phyloP scores from a whole-genome alignment of 495 filamentous ascomycete genomes.

The Talaromyces proteolyticus region DNA sequence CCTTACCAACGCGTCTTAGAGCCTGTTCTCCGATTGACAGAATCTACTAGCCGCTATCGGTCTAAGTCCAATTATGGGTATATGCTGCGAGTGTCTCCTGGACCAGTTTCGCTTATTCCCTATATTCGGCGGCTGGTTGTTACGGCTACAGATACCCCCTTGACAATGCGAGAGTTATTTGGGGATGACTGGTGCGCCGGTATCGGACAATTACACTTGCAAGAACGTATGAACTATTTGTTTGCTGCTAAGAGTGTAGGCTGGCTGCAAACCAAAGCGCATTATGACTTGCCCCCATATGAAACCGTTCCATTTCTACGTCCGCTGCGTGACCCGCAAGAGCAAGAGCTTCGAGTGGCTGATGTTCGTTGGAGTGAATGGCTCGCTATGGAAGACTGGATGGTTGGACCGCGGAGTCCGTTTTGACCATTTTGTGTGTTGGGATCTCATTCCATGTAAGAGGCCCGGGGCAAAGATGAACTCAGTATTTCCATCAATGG shows the following conservation, averaged over 20 bases:
- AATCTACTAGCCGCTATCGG: no score
- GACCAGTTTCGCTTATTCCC: constrained; percentile 67
- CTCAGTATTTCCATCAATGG: no score
- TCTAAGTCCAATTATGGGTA: no score
- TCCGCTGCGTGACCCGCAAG: constrained; percentile 63
- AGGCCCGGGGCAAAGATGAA: no score
- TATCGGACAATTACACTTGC: constrained; percentile 71
- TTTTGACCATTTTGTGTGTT: no score
- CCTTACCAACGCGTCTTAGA: constrained; percentile 29
- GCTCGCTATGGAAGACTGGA: constrained; percentile 96
- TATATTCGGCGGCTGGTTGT: constrained; percentile 86
- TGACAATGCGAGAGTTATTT: constrained; percentile 80
- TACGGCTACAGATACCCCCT: constrained; percentile 76
- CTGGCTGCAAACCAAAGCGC: constrained; percentile 77
- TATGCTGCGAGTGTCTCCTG: no score
- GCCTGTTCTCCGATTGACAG: constrained; percentile 10
- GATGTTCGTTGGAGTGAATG: constrained; percentile 81
- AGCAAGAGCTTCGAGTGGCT: constrained; percentile 74
- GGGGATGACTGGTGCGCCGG: constrained; percentile 77
- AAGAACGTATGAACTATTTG: constrained; percentile 86
- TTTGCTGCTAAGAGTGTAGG: constrained; percentile 88
- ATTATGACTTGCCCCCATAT: constrained; percentile 76
- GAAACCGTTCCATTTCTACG: constrained; percentile 81
- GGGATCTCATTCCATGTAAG: no score
- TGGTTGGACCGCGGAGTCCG: constrained; percentile 66